Conservation (phyloP, 306 rosid genomes). For the Medicago lupulina region DNA sequence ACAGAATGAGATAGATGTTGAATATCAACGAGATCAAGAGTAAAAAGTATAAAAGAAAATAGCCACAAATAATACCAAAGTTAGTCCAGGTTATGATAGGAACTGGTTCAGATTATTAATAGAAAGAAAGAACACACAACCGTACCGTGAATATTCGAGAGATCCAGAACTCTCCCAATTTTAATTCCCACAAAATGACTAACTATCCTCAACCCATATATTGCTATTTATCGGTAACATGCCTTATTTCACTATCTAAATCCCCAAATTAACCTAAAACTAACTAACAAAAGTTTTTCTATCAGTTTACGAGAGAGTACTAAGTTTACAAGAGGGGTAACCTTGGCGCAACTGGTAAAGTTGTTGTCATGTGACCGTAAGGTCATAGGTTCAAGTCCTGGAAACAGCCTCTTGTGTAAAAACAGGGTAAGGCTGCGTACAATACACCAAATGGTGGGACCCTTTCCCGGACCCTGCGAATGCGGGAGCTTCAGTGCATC, state of each 20-base stretch:
- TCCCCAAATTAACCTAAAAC: neutral
- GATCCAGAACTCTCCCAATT: neutral
- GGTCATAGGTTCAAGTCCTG: no score
- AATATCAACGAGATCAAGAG: conserved; percentile 31
- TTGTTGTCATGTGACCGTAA: no score
- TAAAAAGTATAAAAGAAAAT: neutral
- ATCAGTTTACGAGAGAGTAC: no score
- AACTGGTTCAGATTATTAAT: conserved; percentile 8
- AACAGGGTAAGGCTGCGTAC: no score
- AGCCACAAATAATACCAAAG: neutral
- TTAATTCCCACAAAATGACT: neutral
- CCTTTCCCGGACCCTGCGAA: no score
- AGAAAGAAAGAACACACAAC: conserved; percentile 2
- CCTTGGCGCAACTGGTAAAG: no score
- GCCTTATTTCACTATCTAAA: neutral
- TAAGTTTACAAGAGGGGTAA: no score
- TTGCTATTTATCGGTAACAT: neutral
- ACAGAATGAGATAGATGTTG: neutral
- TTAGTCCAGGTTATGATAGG: conserved; percentile 26
- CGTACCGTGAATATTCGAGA: neutral
- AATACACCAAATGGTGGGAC: no score
- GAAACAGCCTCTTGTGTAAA: no score
- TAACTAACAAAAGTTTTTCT: neutral
- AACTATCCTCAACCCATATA: neutral
- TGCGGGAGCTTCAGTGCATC: no score